Evolutionary conservation across 108 stramenopile genomes (phyloP).

Genomic region (Nannochloropsis gaditana): DNA sequence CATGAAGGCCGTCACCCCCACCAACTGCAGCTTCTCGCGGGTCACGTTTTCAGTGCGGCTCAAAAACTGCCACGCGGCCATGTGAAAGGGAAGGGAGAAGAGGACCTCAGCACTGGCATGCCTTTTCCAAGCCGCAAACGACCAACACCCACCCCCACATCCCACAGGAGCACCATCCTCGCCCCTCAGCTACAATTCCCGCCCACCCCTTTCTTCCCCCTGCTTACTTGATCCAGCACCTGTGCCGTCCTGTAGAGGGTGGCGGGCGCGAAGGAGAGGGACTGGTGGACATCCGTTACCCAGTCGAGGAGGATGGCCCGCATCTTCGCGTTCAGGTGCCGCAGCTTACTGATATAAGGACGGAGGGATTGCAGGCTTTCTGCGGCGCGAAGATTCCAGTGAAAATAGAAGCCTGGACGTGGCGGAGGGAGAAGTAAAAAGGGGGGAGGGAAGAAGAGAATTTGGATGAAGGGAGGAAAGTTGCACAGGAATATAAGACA

Average conservation of each 20-base stretch:
- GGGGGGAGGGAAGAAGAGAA: not conserved
- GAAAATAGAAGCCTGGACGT: not conserved
- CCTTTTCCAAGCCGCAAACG: no score
- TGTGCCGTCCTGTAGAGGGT: not conserved
- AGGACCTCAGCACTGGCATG: not conserved
- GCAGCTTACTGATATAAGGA: conserved; percentile 15
- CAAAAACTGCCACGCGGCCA: conserved; percentile 3
- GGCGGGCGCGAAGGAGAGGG: not conserved
- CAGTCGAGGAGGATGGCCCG: conserved; percentile 15
- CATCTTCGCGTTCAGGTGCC: conserved; percentile 14
- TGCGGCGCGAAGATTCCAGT: not conserved
- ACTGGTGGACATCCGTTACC: conserved; percentile 13
- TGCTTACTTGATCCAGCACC: conserved; percentile 10
- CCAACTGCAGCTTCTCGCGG: conserved; percentile 27
- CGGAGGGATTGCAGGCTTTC: not conserved
- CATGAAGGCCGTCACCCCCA: conserved; percentile 28
- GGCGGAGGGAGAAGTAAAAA: not conserved
- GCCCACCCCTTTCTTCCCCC: not conserved
- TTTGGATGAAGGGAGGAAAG: not conserved
- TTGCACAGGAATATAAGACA: not conserved
- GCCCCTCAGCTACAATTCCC: not conserved
- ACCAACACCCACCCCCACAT: no score
- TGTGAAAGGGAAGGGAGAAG: not conserved
- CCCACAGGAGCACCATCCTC: no score
- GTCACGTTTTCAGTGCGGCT: conserved; percentile 21